Evolutionary conservation across 2,329 filamentous ascomycete genomes (phyloP).

Genomic region (Rhynchosporium graminicola): DNA sequence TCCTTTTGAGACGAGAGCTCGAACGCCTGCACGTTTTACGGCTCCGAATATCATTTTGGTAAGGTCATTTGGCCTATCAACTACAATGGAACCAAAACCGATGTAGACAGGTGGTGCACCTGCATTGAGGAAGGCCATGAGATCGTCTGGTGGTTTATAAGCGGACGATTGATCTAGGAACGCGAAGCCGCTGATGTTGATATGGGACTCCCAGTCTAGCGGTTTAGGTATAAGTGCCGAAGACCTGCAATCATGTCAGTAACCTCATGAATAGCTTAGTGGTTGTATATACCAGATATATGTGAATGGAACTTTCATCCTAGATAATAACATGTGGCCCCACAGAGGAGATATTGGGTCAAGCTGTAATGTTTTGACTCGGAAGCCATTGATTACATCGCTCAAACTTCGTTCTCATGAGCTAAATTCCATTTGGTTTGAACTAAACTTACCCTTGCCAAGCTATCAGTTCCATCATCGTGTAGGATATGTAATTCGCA

Average conservation of each 20-base stretch:
- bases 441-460: conserved; percentile 55
- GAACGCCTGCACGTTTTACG: conserved; percentile 62
- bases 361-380: conserved; percentile 71
- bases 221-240: conserved; percentile 78
- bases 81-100: conserved; percentile 81
- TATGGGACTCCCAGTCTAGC: conserved; percentile 70
- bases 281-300: conserved; percentile 70
- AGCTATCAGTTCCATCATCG: conserved; percentile 69
- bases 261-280: too few relatives aligned
- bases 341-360: conserved; percentile 78
- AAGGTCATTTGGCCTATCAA: conserved; percentile 71
- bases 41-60: conserved; percentile 75
- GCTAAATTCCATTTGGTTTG: not conserved
- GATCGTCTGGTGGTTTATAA: conserved; percentile 65
- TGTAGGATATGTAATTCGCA: conserved; percentile 68
- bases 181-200: conserved; percentile 75
- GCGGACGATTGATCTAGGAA: conserved; percentile 69
- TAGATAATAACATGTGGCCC: conserved; percentile 76
- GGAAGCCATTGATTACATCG: conserved; percentile 87
- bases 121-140: conserved; percentile 65
- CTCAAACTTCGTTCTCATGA: conserved; percentile 54
- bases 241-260: conserved; percentile 49
- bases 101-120: conserved; percentile 78
- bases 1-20: conserved; percentile 84
- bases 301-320: conserved; percentile 78